Evolutionary conservation across 306 rosid genomes (phyloP).

Genomic region (Casuarina glauca): DNA sequence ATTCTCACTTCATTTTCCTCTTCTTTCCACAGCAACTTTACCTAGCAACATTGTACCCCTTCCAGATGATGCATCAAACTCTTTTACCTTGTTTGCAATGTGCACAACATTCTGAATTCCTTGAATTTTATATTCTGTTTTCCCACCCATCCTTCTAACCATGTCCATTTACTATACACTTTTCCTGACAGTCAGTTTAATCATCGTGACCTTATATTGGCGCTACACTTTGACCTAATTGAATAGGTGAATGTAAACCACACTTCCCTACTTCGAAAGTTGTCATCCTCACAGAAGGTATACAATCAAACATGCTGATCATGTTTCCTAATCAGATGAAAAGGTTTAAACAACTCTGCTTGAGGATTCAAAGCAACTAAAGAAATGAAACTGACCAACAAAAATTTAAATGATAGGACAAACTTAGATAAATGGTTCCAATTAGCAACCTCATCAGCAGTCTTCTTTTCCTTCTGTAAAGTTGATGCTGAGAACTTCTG

Average conservation of each 20-base stretch:
- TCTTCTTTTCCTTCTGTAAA: constrained; percentile 83
- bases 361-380: neutral
- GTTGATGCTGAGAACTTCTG: constrained; percentile 98
- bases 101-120: neutral
- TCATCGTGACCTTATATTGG: neutral
- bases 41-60: neutral
- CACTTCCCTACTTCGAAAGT: neutral
- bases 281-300: neutral
- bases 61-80: neutral
- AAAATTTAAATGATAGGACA: constrained; percentile 12
- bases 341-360: neutral
- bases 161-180: neutral
- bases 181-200: neutral
- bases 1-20: neutral
- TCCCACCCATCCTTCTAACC: constrained; percentile 4
- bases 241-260: neutral
- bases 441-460: constrained; percentile 86
- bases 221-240: neutral
- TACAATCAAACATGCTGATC: neutral
- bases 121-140: neutral
- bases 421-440: constrained; percentile 12
- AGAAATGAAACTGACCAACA: neutral
- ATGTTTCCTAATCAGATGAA: neutral
- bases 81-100: no score
- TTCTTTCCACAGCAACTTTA: no score